These are phyloP conservation scores for Melanomma pulvis-pyrius DNA, from an alignment of 495 filamentous ascomycete species.

Conservation along the genomic window DNA sequence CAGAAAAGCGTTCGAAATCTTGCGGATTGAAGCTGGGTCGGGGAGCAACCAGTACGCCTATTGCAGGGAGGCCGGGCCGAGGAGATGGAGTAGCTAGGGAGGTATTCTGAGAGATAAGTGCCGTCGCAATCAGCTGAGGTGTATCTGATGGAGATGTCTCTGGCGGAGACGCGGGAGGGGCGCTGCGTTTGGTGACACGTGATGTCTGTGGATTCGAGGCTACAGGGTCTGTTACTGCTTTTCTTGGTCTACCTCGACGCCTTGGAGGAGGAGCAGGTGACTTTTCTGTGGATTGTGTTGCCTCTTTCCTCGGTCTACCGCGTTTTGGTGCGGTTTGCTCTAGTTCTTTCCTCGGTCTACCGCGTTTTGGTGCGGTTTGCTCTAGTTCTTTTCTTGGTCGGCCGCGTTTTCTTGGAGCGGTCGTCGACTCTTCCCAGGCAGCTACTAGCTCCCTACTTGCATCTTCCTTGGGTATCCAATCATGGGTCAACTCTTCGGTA, in stretches of 20 bases:
- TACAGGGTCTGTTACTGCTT: neutral
- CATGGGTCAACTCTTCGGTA: neutral
- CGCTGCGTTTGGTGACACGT: neutral
- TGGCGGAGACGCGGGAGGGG: neutral
- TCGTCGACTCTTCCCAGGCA: slow-evolving; percentile 12
- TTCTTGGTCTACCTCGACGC: neutral
- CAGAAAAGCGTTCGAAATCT: slow-evolving; percentile 12
- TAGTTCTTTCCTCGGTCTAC: neutral
- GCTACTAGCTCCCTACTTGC: neutral
- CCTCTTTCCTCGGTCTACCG: neutral
- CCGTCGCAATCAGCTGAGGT: neutral
- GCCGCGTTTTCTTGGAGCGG: neutral
- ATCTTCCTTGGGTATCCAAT: slow-evolving; percentile 13
- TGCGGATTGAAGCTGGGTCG: slow-evolving; percentile 2
- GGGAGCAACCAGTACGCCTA: neutral
- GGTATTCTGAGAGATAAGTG: neutral
- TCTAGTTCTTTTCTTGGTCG: neutral
- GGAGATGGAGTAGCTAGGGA: neutral
- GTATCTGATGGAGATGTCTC: neutral
- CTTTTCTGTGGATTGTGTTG: neutral
- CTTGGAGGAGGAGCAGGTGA: no score
- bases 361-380: neutral
- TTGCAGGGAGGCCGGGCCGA: neutral
- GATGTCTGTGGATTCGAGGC: neutral
- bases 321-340: neutral